phyloP scores from a whole-genome alignment of 768 basidiomycete species.

The Lentinula guzmanii region DNA sequence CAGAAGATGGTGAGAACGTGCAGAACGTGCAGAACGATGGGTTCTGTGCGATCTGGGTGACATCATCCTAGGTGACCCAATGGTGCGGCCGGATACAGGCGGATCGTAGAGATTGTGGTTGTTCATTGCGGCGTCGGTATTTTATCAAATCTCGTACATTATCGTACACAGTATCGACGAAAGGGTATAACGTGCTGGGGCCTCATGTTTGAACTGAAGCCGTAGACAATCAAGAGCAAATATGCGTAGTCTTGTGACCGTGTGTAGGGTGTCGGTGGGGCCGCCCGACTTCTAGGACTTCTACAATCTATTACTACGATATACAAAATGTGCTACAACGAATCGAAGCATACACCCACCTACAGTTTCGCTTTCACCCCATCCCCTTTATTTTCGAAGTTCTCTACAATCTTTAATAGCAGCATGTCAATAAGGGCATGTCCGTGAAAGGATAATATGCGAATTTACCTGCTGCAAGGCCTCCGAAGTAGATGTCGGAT shows the following conservation, averaged over 20 bases:
- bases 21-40: not conserved
- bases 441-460: constrained; percentile 8
- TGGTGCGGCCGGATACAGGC: not conserved
- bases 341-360: not conserved
- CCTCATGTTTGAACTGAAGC: not conserved
- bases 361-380: constrained; percentile 49
- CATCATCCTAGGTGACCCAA: constrained; percentile 6
- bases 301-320: not conserved
- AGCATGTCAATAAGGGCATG: not conserved
- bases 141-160: not conserved
- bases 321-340: too few relatives aligned
- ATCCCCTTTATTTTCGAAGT: constrained; percentile 44
- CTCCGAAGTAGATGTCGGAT: constrained; percentile 72
- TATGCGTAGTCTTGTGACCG: not conserved
- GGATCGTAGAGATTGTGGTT: not conserved
- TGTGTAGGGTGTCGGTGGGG: not conserved
- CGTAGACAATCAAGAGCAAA: not conserved
- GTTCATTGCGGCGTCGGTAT: not conserved
- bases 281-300: not conserved
- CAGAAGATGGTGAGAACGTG: not conserved
- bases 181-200: not conserved
- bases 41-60: constrained; percentile 4
- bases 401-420: constrained; percentile 33
- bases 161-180: not conserved
- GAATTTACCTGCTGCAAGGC: constrained; percentile 61